A percentile compares a stretch with the other conserved stretches of the same genome.
These are phyloP conservation scores for Filobasidium floriforme DNA, from an alignment of 768 basidiomycete species.

Conservation along the genomic window DNA sequence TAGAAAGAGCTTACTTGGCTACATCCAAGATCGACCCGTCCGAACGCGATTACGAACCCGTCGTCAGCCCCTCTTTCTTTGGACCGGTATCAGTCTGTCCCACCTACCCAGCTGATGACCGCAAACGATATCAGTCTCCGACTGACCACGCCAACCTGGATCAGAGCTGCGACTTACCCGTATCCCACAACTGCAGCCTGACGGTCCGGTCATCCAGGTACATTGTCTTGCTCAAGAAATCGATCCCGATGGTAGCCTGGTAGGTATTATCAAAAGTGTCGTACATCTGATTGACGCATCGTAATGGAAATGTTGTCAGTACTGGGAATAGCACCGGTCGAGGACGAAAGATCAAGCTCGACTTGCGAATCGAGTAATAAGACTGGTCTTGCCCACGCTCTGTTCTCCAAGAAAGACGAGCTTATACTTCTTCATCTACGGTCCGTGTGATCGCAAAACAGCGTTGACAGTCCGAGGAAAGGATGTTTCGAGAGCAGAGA, in stretches of 20 bases:
- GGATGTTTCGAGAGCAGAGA: neutral
- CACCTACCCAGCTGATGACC: neutral
- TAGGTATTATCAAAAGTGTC: slow-evolving; percentile 99
- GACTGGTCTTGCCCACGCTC: slow-evolving; percentile 95
- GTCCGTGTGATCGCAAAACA: neutral
- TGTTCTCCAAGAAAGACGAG: slow-evolving; percentile 94
- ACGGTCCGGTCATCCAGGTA: slow-evolving; percentile 98
- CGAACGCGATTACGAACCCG: too few species aligned
- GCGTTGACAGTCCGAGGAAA: neutral
- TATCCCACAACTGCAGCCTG: slow-evolving; percentile 96
- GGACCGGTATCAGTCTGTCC: too few species aligned
- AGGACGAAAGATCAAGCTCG: neutral
- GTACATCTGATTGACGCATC: slow-evolving; percentile 89
- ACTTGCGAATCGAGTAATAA: slow-evolving; percentile 75
- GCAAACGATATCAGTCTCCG: neutral
- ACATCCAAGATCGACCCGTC: too few species aligned
- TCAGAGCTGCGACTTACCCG: slow-evolving; percentile 63
- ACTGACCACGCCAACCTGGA: neutral
- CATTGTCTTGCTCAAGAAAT: slow-evolving; percentile 99
- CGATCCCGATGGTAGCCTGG: slow-evolving; percentile 60
- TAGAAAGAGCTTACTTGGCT: neutral
- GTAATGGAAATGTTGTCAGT: too few species aligned
- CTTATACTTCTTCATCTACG: slow-evolving; percentile 85
- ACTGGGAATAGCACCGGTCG: neutral
- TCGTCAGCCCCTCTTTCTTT: too few species aligned